Evolutionary conservation across 2,329 filamentous ascomycete genomes (phyloP).

Genomic region (Penicillium sp.): DNA sequence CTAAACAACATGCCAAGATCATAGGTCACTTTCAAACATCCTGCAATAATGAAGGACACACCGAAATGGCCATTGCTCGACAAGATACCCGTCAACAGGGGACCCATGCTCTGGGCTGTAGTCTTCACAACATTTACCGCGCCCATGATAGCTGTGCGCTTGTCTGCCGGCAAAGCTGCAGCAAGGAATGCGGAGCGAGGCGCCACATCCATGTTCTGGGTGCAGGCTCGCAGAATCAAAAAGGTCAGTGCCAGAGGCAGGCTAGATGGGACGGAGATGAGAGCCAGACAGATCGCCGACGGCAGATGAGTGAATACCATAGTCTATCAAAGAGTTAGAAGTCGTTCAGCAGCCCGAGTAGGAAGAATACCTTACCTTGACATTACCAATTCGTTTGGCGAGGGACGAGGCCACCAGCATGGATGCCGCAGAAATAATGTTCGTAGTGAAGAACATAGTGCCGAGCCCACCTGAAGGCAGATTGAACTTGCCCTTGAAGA

Average conservation of each 20-base stretch:
- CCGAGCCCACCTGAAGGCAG: conserved; percentile 47
- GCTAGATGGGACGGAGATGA: conserved; percentile 52
- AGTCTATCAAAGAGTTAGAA: conserved; percentile 40
- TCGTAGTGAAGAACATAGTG: conserved; percentile 45
- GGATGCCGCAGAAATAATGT: conserved; percentile 35
- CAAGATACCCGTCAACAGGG: conserved; percentile 56
- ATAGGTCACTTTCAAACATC: conserved; percentile 53
- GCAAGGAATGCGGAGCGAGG: conserved; percentile 63
- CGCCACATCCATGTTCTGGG: conserved; percentile 61
- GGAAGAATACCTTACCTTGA: conserved; percentile 32
- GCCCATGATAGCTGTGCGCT: conserved; percentile 65
- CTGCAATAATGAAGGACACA: conserved; percentile 56
- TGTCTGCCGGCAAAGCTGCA: conserved; percentile 53
- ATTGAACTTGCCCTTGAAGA: conserved; percentile 48
- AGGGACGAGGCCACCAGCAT: conserved; percentile 52
- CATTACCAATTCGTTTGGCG: conserved; percentile 53
- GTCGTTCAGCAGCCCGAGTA: not conserved
- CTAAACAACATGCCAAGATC: conserved; percentile 51
- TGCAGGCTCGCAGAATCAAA: conserved; percentile 53
- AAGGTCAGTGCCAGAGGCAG: conserved; percentile 51
- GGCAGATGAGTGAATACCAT: conserved; percentile 70
- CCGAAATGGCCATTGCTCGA: conserved; percentile 51
- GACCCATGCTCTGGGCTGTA: conserved; percentile 52
- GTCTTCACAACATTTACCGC: conserved; percentile 63
- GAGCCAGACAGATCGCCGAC: conserved; percentile 55